These are phyloP conservation scores for Cyclospora cayetanensis DNA, from an alignment of 169 alveolate genomes.

Conservation along the genomic window DNA sequence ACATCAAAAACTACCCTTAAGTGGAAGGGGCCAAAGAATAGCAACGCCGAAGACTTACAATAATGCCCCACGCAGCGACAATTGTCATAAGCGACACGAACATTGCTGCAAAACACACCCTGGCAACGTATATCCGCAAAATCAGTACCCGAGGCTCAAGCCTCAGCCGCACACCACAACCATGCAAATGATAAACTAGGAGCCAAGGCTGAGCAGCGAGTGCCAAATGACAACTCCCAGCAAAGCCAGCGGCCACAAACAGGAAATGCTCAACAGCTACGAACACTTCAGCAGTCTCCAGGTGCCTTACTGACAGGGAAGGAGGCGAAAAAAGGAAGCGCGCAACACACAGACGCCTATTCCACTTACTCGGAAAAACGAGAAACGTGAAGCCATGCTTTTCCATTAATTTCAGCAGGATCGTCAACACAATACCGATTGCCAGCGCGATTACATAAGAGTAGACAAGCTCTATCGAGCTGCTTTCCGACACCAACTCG, in stretches of 20 bases:
- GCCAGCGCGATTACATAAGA: neutral
- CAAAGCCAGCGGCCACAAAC: neutral
- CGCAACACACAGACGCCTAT: no score
- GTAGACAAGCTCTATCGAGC: neutral
- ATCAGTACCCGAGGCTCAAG: neutral
- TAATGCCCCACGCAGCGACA: slow-evolving; percentile 47
- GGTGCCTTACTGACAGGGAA: neutral
- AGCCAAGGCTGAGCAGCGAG: neutral
- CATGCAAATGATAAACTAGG: no score
- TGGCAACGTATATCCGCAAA: neutral
- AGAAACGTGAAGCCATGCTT: neutral
- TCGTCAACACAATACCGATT: neutral
- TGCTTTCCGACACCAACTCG: neutral
- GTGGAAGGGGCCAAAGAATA: no score
- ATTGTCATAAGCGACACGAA: neutral
- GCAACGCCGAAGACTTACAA: slow-evolving; percentile 27
- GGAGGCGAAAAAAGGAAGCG: neutral
- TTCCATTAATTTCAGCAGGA: neutral
- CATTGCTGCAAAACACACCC: neutral
- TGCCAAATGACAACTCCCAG: neutral
- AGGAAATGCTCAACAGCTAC: neutral
- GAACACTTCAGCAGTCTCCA: neutral
- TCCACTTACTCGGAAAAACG: slow-evolving; percentile 3
- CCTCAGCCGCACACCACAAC: neutral
- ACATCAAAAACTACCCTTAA: no score